phyloP scores from a whole-genome alignment of 352 stramenopile genomes.

The Chrysophaeum taylorii region DNA sequence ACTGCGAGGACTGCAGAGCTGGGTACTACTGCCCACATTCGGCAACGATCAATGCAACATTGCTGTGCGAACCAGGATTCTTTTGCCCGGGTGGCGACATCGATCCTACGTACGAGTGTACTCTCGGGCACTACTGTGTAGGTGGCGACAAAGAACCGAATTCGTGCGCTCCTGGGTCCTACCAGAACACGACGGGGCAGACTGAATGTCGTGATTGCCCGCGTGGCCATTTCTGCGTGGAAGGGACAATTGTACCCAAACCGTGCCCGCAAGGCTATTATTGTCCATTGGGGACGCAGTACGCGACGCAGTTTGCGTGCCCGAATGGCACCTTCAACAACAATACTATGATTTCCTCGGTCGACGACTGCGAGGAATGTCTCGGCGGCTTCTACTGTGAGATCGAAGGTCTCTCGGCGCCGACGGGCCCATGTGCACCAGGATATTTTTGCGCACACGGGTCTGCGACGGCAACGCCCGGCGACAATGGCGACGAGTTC shows the following conservation, averaged over 20 bases:
- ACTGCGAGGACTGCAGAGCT: constrained; percentile 1
- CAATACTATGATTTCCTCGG: constrained; percentile 9
- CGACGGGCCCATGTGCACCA: neutral
- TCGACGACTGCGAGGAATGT: constrained; percentile 19
- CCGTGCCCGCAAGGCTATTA: constrained; percentile 32
- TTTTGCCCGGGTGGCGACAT: neutral
- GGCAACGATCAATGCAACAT: neutral
- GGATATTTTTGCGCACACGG: neutral
- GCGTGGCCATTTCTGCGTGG: constrained; percentile 5
- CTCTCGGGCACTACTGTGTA: constrained; percentile 46
- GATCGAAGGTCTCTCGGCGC: neutral
- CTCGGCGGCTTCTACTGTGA: constrained; percentile 22
- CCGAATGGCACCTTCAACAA: constrained; percentile 42
- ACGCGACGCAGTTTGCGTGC: constrained; percentile 40
- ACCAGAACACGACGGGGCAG: constrained; percentile 50
- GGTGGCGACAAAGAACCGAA: neutral
- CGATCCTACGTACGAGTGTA: constrained; percentile 16
- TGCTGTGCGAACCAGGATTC: neutral
- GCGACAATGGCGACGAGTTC: neutral
- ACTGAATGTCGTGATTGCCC: constrained; percentile 46
- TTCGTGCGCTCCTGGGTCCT: constrained; percentile 46
- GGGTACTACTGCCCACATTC: constrained; percentile 29
- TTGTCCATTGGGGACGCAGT: constrained; percentile 57
- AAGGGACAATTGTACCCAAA: neutral
- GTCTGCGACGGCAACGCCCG: neutral